Conservation (phyloP, 2,329 filamentous ascomycete genomes). For the Zasmidium cellare region DNA sequence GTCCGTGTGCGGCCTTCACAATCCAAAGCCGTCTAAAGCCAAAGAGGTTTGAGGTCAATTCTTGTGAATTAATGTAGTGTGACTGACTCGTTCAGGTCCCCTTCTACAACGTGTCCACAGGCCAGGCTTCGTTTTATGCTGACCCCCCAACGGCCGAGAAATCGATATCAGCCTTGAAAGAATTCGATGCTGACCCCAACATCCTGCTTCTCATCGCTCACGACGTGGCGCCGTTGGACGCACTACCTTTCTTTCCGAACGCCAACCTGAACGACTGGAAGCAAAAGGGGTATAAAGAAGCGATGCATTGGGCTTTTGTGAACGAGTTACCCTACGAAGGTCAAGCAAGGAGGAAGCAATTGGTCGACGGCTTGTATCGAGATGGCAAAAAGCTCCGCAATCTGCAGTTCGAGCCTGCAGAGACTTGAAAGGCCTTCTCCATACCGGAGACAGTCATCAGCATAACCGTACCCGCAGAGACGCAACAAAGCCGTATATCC, state of each 20-base stretch:
- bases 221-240: conserved; percentile 5
- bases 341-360: conserved; percentile 1
- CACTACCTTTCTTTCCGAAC: conserved; percentile 7
- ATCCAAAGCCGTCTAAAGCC: conserved; percentile 1
- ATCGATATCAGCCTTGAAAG: conserved; percentile 7
- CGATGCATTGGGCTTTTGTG: conserved; percentile 10
- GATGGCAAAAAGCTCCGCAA: conserved; percentile 5
- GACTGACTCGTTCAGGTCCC: not conserved
- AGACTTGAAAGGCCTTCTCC: no score
- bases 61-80: not conserved
- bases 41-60: not conserved
- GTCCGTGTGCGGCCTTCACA: conserved; percentile 8
- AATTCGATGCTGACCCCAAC: conserved; percentile 11
- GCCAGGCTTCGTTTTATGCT: conserved; percentile 3
- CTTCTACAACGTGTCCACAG: conserved; percentile 3
- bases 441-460: no score
- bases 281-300: conserved; percentile 10
- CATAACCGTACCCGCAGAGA: no score
- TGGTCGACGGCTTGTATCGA: conserved; percentile 10
- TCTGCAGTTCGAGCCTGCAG: not conserved
- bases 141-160: conserved; percentile 8
- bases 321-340: conserved; percentile 11
- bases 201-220: conserved; percentile 13
- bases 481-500: no score
- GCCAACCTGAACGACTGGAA: conserved; percentile 14